Evolutionary conservation across 2,329 filamentous ascomycete genomes (phyloP).

Genomic region (Metarhizium brunneum): DNA sequence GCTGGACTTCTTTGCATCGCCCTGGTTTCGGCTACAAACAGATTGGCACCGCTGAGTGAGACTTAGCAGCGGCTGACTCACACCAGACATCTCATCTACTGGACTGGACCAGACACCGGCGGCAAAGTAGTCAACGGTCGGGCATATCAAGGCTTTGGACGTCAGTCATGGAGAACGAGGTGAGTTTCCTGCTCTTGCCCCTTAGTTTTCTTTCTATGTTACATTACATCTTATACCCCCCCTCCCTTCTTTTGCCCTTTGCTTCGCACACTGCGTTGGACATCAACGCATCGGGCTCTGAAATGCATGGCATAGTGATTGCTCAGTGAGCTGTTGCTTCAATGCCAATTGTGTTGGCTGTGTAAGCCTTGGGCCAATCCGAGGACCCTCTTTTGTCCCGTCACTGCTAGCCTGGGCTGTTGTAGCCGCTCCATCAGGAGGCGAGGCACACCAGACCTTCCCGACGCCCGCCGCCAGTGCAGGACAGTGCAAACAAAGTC

Average conservation of each 20-base stretch:
- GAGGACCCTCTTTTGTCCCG: neutral
- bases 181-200: conserved; percentile 4
- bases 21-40: neutral
- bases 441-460: neutral
- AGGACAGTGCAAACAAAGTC: neutral
- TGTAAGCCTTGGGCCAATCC: conserved; percentile 3
- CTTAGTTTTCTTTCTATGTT: neutral
- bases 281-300: neutral
- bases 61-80: neutral
- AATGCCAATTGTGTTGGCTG: neutral
- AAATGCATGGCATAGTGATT: neutral
- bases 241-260: neutral
- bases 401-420: neutral
- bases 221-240: neutral
- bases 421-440: neutral
- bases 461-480: no score
- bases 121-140: neutral
- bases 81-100: neutral
- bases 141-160: neutral
- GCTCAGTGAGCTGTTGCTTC: neutral
- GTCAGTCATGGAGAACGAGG: conserved; percentile 14
- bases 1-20: neutral
- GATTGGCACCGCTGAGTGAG: neutral
- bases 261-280: neutral
- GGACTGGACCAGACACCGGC: neutral